Base-by-base conservation (phyloP, 768 basidiomycete genomes). In the Trametes punicea region DNA sequence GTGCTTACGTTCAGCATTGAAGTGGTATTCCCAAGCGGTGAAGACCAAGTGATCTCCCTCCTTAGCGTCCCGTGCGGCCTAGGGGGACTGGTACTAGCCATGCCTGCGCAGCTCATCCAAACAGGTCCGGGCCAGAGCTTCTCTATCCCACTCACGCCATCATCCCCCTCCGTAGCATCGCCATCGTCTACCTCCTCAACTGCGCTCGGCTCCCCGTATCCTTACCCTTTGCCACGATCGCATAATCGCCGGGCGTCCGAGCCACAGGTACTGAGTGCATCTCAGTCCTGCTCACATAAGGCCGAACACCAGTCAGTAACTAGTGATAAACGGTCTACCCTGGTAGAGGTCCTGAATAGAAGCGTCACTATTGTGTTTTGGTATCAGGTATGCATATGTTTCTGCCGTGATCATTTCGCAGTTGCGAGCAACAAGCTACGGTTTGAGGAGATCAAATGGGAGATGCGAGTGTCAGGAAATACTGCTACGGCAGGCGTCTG, bases 321-420 rank as follows among this genome's bases (percentile, higher is more conserved):
- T 23, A 47, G 42, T 10, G 62, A 63, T 16, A 48, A 49, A 25
- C 57, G 56, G 16, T 61, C 25, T 9, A 53, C 45, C 6, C 29
- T 66, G 11, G 69, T 74, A 51, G 73, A 73, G 21, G 69, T 76
- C 9, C 67, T 75, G 46, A 77, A 71, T 55, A 77, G 82, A 30
- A 81, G 84, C 5, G 77, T 85, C 8, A 86, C 83, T 1, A 76
- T 87, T 56, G 77, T 87, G 49, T 79, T 86, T 56, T 87, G 85
- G 85, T 85, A 85, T 72, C 81, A 84, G 72, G 82, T 83, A 57
- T 61, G 69, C 57, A 21, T 11, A 16, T 9, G 2, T 54, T 21
- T 6, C 15, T 47, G 23, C 4, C 47, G 8, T 40, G n/a, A 18
- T 10, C 11, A 18, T 9, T 29, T 29, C 8, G 1, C 6, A 10